phyloP scores from a whole-genome alignment of 2,329 filamentous ascomycete species.

The Hypoxylon sp. region DNA sequence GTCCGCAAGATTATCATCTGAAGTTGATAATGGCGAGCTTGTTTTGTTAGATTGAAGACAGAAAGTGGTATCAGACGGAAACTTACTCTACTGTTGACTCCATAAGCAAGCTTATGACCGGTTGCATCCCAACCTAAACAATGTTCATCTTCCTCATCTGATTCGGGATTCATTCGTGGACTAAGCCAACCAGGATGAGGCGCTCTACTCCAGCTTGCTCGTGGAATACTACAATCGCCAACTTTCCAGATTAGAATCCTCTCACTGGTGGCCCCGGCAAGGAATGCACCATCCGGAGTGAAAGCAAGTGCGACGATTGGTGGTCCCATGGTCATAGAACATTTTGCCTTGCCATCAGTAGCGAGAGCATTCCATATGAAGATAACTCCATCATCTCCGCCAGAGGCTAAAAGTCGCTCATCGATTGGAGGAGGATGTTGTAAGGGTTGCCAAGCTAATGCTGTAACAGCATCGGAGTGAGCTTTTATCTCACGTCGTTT shows the following conservation, averaged over 20 bases:
- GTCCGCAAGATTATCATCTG: slow-evolving; percentile 54
- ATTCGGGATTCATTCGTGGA: slow-evolving; percentile 66
- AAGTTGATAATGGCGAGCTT: slow-evolving; percentile 68
- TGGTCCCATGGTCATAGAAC: slow-evolving; percentile 72
- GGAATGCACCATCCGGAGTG: slow-evolving; percentile 73
- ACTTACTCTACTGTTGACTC: slow-evolving; percentile 73
- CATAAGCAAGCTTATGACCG: slow-evolving; percentile 74
- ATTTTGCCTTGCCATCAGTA: slow-evolving; percentile 69
- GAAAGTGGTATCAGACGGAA: background rate
- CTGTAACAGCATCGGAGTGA: slow-evolving; percentile 71
- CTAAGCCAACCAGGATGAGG: slow-evolving; percentile 72
- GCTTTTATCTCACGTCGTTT: slow-evolving; percentile 70
- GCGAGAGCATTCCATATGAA: slow-evolving; percentile 73
- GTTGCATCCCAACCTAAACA: slow-evolving; percentile 74
- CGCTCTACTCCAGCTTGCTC: slow-evolving; percentile 71
- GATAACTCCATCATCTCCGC: slow-evolving; percentile 74
- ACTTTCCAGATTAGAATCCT: slow-evolving; percentile 76
- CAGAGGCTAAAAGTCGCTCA: slow-evolving; percentile 72
- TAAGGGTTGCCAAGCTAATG: slow-evolving; percentile 73
- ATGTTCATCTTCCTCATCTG: slow-evolving; percentile 73
- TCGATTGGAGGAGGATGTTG: slow-evolving; percentile 58
- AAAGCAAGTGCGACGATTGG: slow-evolving; percentile 73
- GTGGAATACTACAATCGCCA: slow-evolving; percentile 69
- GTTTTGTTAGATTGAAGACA: slow-evolving; percentile 35
- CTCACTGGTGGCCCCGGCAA: slow-evolving; percentile 72